These are phyloP conservation scores for Diplodia seriata DNA, from an alignment of 2,329 filamentous ascomycete genomes.

Conservation along the genomic window DNA sequence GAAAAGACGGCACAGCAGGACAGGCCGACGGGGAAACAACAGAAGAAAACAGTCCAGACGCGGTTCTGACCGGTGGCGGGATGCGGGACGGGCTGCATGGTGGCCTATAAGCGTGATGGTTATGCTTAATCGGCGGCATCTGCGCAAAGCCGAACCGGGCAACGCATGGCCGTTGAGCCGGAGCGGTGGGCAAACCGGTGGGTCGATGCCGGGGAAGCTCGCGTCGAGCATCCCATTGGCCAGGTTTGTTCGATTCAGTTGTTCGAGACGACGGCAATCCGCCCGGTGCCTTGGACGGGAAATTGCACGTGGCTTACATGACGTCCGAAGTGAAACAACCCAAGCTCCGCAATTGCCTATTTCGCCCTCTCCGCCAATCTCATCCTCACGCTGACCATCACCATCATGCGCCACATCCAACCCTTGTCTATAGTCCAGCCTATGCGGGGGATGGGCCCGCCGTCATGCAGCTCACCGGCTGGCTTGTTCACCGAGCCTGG, in stretches of 20 bases:
- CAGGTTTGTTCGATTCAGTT: neutral
- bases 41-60: conserved; percentile 2
- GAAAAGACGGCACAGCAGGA: conserved; percentile 8
- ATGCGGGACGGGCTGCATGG: conserved; percentile 7
- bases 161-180: conserved; percentile 10
- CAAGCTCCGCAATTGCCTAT: conserved; percentile 5
- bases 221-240: neutral
- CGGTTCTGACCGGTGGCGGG: neutral
- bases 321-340: conserved; percentile 19
- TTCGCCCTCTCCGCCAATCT: conserved; percentile 7
- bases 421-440: neutral
- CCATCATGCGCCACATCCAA: conserved; percentile 18
- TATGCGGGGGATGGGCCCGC: conserved; percentile 23
- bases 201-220: neutral
- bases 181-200: conserved; percentile 7
- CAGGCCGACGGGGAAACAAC: neutral
- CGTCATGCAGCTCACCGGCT: conserved; percentile 9
- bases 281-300: conserved; percentile 29
- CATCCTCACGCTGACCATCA: conserved; percentile 17
- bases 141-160: neutral
- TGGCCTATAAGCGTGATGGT: conserved; percentile 15
- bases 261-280: conserved; percentile 14
- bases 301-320: conserved; percentile 28
- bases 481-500: neutral
- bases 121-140: conserved; percentile 25